These are phyloP conservation scores for Vigna mungo DNA, from an alignment of 306 rosid genomes.

Conservation along the genomic window DNA sequence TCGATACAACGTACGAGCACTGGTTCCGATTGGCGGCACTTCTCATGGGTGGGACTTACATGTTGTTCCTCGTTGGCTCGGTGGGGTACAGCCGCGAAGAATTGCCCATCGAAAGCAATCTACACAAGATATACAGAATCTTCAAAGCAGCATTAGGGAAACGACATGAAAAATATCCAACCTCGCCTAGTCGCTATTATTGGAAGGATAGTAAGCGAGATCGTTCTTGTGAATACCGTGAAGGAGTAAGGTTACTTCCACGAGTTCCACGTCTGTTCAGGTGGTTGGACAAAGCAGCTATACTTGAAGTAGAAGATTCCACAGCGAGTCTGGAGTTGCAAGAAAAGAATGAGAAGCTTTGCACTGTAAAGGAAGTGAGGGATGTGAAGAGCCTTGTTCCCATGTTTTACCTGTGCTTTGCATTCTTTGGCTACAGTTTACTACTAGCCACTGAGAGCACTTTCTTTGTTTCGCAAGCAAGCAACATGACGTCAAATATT, in stretches of 20 bases:
- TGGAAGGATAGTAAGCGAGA: not conserved
- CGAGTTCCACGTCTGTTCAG: not conserved
- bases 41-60: not conserved
- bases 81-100: not conserved
- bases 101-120: not conserved
- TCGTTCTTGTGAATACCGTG: not conserved
- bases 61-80: slow-evolving; percentile 21
- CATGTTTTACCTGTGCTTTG: not conserved
- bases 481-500: not conserved
- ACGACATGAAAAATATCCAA: not conserved
- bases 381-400: slow-evolving; percentile 29
- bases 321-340: not conserved
- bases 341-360: not conserved
- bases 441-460: not conserved
- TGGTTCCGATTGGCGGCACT: not conserved
- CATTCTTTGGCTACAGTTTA: not conserved
- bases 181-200: not conserved
- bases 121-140: not conserved
- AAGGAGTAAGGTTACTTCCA: not conserved
- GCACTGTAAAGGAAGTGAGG: not conserved
- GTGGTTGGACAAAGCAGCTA: slow-evolving; percentile 15
- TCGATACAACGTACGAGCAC: accelerated
- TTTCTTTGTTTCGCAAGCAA: slow-evolving; percentile 26
- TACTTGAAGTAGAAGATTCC: not conserved
- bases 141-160: slow-evolving; percentile 2